Evolutionary conservation across 1,284 basidiomycete genomes (phyloP).

Genomic region (Melampsora americana): DNA sequence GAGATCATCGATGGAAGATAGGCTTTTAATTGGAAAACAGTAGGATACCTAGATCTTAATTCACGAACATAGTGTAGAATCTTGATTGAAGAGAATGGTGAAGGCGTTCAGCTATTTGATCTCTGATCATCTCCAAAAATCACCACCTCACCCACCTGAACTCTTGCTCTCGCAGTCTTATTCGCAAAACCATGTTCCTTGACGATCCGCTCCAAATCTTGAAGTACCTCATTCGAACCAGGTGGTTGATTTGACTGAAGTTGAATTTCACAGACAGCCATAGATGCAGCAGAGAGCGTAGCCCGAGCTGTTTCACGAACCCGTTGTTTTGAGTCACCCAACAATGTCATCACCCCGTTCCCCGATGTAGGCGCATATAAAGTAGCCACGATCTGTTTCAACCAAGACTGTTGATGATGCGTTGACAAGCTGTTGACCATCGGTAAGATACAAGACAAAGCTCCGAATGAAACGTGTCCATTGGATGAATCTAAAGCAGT

Average conservation of each 20-base stretch:
- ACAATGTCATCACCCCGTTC: constrained; percentile 61
- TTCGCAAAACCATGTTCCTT: constrained; percentile 72
- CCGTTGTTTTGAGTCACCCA: constrained; percentile 72
- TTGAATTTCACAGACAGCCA: constrained; percentile 64
- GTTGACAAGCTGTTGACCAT: constrained; percentile 55
- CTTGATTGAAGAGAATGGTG: constrained; percentile 27
- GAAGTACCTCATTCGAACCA: constrained; percentile 61
- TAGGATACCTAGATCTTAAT: constrained; percentile 56
- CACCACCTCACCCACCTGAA: constrained; percentile 63
- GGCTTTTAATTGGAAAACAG: constrained; percentile 74
- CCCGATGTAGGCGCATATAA: constrained; percentile 56
- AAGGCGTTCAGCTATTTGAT: constrained; percentile 32
- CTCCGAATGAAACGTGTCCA: constrained; percentile 62
- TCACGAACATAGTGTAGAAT: constrained; percentile 62
- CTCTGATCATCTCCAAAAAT: constrained; percentile 15
- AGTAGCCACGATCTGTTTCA: constrained; percentile 58
- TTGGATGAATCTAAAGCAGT: constrained; percentile 72
- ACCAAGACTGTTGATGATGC: constrained; percentile 65
- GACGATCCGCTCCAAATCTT: constrained; percentile 73
- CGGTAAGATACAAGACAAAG: constrained; percentile 51
- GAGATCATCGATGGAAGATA: constrained; percentile 78
- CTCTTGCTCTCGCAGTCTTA: constrained; percentile 61
- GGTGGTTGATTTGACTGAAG: constrained; percentile 55
- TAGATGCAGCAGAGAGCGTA: constrained; percentile 67
- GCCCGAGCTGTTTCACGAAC: constrained; percentile 72